phyloP scores from a whole-genome alignment of 2,329 filamentous ascomycete species.

The Claviceps maximensis region DNA sequence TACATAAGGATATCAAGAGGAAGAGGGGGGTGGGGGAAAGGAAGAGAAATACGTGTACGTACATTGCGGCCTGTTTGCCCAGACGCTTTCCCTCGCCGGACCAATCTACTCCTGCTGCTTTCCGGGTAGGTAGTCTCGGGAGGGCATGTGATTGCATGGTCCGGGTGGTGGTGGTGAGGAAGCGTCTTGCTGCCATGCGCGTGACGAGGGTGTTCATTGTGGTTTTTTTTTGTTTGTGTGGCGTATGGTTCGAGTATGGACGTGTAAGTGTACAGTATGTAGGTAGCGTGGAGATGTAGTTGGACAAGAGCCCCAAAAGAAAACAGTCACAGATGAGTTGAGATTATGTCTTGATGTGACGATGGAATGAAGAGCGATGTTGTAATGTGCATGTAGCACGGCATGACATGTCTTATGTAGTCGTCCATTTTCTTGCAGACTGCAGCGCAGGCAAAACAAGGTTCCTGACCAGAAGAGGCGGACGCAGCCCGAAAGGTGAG shows the following conservation, averaged over 20 bases:
- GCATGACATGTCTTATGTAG: neutral
- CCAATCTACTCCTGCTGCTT: conserved; percentile 19
- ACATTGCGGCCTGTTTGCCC: conserved; percentile 20
- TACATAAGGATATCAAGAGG: neutral
- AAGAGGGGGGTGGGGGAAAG: neutral
- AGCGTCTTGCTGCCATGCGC: conserved; percentile 18
- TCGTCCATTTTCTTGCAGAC: neutral
- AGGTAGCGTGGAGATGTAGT: too few relatives aligned
- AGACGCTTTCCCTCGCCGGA: conserved; percentile 18
- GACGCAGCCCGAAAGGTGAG: neutral
- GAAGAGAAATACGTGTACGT: conserved; percentile 10
- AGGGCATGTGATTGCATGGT: conserved; percentile 24
- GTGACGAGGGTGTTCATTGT: conserved; percentile 17
- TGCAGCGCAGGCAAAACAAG: neutral
- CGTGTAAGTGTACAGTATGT: neutral
- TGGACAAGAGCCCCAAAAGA: too few relatives aligned
- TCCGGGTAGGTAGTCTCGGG: conserved; percentile 18
- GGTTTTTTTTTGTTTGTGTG: neutral
- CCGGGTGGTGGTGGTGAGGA: conserved; percentile 21
- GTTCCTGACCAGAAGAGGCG: too few relatives aligned
- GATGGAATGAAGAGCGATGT: neutral
- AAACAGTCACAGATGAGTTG: neutral
- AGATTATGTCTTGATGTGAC: neutral
- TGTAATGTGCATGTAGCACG: neutral
- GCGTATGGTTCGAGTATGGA: neutral